A percentile compares a stretch with the other conserved stretches of the same genome.
Evolutionary conservation across 768 basidiomycete species (phyloP).

Genomic region (Suillus clintonianus): DNA sequence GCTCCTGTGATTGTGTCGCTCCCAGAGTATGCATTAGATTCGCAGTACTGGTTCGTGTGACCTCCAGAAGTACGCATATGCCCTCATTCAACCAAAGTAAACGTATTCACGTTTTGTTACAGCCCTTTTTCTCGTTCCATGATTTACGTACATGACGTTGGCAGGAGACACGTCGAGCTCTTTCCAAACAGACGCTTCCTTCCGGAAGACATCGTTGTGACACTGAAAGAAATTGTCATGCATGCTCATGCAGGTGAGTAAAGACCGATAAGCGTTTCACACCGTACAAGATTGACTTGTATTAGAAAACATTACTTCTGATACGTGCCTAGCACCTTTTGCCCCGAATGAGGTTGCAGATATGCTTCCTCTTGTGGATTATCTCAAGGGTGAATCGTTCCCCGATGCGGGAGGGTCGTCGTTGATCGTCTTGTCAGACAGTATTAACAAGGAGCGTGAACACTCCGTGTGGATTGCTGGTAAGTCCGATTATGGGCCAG

Average conservation of each 20-base stretch:
- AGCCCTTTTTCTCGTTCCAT: neutral
- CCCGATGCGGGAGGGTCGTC: neutral
- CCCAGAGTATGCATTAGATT: conserved; percentile 22
- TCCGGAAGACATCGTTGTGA: neutral
- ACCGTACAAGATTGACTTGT: neutral
- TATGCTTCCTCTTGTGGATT: conserved; percentile 32
- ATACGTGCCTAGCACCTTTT: conserved; percentile 40
- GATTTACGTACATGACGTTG: neutral
- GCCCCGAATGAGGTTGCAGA: conserved; percentile 34
- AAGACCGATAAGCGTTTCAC: neutral
- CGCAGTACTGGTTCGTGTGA: conserved; percentile 26
- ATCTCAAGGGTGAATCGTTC: conserved; percentile 32
- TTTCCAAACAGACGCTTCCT: conserved; percentile 22
- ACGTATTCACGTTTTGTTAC: neutral
- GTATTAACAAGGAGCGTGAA: neutral
- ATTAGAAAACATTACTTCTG: conserved; percentile 41
- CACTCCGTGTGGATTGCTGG: conserved; percentile 4
- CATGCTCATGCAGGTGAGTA: conserved; percentile 6
- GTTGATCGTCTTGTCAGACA: neutral
- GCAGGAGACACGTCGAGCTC: conserved; percentile 2
- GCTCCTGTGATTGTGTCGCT: neutral
- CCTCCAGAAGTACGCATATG: neutral
- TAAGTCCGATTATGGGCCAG: neutral
- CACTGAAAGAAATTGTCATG: conserved; percentile 2
- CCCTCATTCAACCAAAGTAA: neutral